phyloP scores from a whole-genome alignment of 108 stramenopile genomes.

The Cyclotella atomus region DNA sequence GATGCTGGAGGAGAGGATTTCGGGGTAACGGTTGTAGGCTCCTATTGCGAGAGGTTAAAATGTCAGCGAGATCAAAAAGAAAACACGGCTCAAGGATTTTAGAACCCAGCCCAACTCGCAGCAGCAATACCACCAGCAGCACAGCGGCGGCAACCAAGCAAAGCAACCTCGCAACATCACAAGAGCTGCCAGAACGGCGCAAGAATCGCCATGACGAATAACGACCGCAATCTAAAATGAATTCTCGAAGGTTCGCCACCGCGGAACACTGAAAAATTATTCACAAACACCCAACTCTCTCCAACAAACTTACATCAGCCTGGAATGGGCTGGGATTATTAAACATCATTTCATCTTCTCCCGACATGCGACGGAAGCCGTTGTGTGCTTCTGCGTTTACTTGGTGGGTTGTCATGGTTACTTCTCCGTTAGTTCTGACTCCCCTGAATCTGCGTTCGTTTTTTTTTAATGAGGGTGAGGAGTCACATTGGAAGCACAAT shows the following conservation, averaged over 20 bases:
- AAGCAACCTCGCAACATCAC: no score
- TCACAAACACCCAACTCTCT: not conserved
- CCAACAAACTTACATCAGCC: conserved; percentile 35
- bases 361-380: conserved; percentile 35
- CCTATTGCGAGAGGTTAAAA: not conserved
- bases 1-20: conserved; percentile 34
- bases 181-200: no score
- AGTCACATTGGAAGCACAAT: no score
- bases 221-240: no score
- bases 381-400: conserved; percentile 3
- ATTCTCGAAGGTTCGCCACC: not conserved
- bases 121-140: not conserved
- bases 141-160: no score
- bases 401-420: conserved; percentile 30
- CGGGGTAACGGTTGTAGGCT: conserved; percentile 5
- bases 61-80: not conserved
- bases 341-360: conserved; percentile 54
- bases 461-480: not conserved
- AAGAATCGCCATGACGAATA: no score
- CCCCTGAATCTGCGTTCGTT: no score
- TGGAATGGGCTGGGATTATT: conserved; percentile 26
- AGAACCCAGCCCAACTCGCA: not conserved
- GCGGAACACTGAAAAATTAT: not conserved
- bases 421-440: not conserved
- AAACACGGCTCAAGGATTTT: not conserved